Evolutionary conservation across 257 asterid species (phyloP).

Genomic region (Orobanche coerulescens): DNA sequence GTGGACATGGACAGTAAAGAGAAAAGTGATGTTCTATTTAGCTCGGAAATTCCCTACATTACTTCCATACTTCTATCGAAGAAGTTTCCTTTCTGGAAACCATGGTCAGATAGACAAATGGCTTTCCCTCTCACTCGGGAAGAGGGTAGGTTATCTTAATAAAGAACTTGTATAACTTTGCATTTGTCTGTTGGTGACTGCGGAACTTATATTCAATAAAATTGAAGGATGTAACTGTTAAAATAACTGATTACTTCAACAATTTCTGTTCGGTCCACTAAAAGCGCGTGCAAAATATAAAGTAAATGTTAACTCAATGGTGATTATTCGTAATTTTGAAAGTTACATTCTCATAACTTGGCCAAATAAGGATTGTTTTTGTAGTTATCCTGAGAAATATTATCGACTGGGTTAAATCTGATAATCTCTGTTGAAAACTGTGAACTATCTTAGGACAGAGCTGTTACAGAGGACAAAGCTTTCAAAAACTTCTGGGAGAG

Average conservation of each 20-base stretch:
- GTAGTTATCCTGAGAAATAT: background rate
- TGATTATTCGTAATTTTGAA: too few relatives aligned
- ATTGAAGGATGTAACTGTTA: too few relatives aligned
- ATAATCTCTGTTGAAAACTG: conserved; percentile 21
- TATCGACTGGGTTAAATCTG: background rate
- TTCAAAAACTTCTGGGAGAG: conserved; percentile 78
- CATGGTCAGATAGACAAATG: conserved; percentile 56
- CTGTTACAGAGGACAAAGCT: conserved; percentile 40
- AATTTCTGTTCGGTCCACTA: too few relatives aligned
- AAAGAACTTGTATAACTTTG: too few relatives aligned
- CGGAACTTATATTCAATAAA: too few relatives aligned
- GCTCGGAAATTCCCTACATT: conserved; percentile 70
- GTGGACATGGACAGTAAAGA: conserved; percentile 63
- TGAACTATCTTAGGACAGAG: conserved; percentile 57
- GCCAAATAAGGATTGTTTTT: too few relatives aligned
- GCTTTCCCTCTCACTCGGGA: conserved; percentile 61
- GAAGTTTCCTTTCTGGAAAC: conserved; percentile 79
- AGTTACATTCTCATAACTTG: too few relatives aligned
- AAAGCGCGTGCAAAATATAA: too few relatives aligned
- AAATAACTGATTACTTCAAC: too few relatives aligned
- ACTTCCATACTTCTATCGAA: conserved; percentile 57
- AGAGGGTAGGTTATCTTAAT: conserved; percentile 43
- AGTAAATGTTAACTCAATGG: too few relatives aligned
- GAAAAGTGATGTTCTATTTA: conserved; percentile 50
- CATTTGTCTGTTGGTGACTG: too few relatives aligned